These are phyloP conservation scores for Setaria viridis DNA, from an alignment of 202 grass and related monocot genomes.

Conservation along the genomic window DNA sequence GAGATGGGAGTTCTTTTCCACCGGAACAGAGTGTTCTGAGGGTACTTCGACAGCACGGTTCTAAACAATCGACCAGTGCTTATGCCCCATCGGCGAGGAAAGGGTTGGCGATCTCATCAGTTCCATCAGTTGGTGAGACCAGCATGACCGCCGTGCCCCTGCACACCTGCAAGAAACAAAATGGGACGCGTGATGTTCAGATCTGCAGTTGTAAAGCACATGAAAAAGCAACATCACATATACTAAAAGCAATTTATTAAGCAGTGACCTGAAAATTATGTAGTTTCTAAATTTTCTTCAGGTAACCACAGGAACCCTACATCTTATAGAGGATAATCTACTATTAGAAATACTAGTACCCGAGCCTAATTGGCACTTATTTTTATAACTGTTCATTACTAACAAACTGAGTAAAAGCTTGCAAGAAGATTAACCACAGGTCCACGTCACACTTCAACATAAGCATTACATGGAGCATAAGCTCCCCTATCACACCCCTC, in stretches of 20 bases:
- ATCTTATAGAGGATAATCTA: not conserved
- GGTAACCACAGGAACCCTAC: not conserved
- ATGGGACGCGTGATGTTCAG: not conserved
- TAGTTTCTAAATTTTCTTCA: not conserved
- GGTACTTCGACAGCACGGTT: slow-evolving; percentile 3
- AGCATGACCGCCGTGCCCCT: slow-evolving; percentile 92
- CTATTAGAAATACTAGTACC: not conserved
- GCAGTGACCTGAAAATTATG: not conserved
- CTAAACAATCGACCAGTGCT: not conserved
- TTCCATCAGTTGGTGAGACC: slow-evolving; percentile 90
- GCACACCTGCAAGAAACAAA: slow-evolving; percentile 66
- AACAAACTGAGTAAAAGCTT: not conserved
- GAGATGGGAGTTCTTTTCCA: slow-evolving; percentile 10
- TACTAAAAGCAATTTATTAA: not conserved
- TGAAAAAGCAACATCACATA: not conserved
- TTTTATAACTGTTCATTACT: not conserved
- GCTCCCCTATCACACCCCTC: not conserved
- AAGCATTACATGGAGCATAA: not conserved
- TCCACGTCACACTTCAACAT: not conserved
- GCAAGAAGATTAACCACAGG: not conserved
- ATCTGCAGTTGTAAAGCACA: not conserved
- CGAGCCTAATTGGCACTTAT: not conserved
- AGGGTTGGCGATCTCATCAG: slow-evolving; percentile 89
- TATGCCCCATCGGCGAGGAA: slow-evolving; percentile 79
- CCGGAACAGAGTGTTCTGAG: not conserved